Conservation (phyloP, 768 basidiomycete genomes). For the Crassisporium funariophilum region DNA sequence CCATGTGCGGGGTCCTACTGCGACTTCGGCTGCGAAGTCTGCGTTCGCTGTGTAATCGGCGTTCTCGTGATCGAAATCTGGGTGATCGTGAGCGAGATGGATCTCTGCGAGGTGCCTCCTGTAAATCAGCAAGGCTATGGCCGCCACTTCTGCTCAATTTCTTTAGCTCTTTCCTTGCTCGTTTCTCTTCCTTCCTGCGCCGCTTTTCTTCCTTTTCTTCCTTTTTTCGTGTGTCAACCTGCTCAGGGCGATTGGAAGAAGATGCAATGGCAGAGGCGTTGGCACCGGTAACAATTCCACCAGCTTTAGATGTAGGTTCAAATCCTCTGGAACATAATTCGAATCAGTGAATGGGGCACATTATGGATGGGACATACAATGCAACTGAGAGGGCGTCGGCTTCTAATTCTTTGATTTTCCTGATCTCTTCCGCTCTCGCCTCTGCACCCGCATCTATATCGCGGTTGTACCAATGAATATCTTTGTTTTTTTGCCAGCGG, state of each 20-base stretch:
- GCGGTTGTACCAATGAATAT: conserved; percentile 93
- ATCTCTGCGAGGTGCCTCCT: conserved; percentile 16
- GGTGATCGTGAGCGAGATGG: conserved; percentile 28
- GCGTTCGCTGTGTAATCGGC: conserved; percentile 17
- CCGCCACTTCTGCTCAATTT: conserved; percentile 36
- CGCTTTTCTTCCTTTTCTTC: conserved; percentile 47
- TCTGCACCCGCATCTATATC: conserved; percentile 47
- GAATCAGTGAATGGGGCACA: background rate
- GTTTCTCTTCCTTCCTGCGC: conserved; percentile 55
- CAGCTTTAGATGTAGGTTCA: conserved; percentile 53
- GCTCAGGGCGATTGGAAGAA: conserved; percentile 25
- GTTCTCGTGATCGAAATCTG: conserved; percentile 32
- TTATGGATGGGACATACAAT: conserved; percentile 48
- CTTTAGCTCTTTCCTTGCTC: conserved; percentile 54
- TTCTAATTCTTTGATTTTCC: conserved; percentile 83
- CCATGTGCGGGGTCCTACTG: conserved; percentile 27
- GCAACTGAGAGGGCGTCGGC: conserved; percentile 85
- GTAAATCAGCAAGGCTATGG: conserved; percentile 25
- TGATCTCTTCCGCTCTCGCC: conserved; percentile 72
- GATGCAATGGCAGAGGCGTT: conserved; percentile 25
- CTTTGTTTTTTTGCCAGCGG: conserved; percentile 97
- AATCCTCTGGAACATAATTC: conserved; percentile 59
- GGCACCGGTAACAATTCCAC: conserved; percentile 20
- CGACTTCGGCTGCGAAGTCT: conserved; percentile 27
- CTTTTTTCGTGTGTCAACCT: conserved; percentile 23